These are phyloP conservation scores for Salvia rosmarinus DNA, from an alignment of 257 asterid species.

Conservation along the genomic window DNA sequence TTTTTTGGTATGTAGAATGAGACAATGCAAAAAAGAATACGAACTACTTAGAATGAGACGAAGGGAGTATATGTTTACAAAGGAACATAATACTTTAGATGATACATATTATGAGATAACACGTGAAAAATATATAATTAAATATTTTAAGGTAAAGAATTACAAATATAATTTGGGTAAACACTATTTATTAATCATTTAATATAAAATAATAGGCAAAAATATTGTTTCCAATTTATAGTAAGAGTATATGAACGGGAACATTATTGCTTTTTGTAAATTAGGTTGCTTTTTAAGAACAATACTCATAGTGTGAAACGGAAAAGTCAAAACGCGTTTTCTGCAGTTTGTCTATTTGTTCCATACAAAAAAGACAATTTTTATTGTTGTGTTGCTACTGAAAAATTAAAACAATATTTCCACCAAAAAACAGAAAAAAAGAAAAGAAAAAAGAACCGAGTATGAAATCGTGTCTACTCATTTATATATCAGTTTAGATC, in stretches of 20 bases:
- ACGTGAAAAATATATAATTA: too few species aligned
- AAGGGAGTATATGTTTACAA: too few species aligned
- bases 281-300: not conserved
- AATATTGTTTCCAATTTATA: not conserved
- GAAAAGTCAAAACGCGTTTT: conserved; percentile 25
- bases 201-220: too few species aligned
- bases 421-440: too few species aligned
- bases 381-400: not conserved
- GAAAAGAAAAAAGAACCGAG: not conserved
- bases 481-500: not conserved
- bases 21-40: too few species aligned
- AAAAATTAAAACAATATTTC: not conserved
- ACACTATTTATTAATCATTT: too few species aligned
- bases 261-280: not conserved
- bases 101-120: too few species aligned
- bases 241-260: not conserved
- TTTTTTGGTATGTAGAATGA: too few species aligned
- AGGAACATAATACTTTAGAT: too few species aligned
- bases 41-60: too few species aligned
- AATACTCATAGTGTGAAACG: not conserved
- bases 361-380: not conserved
- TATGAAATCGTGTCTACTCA: not conserved
- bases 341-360: not conserved
- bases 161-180: not conserved
- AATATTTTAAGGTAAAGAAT: not conserved